A percentile compares a stretch with the other conserved stretches of the same genome.
Evolutionary conservation across 179 eudicot genomes (phyloP).

Genomic region (Spinacia oleracea): DNA sequence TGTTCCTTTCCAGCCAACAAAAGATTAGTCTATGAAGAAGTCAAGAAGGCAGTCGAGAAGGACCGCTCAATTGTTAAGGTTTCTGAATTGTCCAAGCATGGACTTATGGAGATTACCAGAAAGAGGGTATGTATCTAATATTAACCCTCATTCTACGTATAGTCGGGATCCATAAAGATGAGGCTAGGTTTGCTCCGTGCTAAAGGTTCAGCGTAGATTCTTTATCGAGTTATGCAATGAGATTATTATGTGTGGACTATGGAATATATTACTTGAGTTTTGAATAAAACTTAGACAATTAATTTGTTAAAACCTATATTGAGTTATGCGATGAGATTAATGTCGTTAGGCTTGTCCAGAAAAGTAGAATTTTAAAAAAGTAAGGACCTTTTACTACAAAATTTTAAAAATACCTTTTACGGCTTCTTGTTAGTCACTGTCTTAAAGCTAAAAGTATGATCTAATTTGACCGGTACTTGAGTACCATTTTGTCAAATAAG

Average conservation of each 20-base stretch:
- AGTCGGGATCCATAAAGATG: background rate
- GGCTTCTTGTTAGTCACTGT: background rate
- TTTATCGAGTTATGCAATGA: background rate
- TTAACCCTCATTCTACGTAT: background rate
- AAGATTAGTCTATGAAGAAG: conserved; percentile 85
- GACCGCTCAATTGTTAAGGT: conserved; percentile 83
- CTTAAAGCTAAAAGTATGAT: background rate
- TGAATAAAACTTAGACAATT: background rate
- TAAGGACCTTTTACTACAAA: background rate
- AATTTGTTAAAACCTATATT: background rate
- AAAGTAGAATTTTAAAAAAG: background rate
- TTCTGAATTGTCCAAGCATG: conserved; percentile 82
- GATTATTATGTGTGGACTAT: too few species aligned
- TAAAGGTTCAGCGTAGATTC: background rate
- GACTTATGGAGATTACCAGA: conserved; percentile 93
- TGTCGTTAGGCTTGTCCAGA: background rate
- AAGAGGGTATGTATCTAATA: conserved; percentile 61
- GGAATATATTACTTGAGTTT: too few species aligned
- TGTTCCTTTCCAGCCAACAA: conserved; percentile 60
- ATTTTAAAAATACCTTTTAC: background rate
- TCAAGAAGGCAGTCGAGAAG: conserved; percentile 84
- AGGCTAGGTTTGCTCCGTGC: background rate
- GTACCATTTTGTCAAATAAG: background rate
- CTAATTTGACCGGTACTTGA: background rate
- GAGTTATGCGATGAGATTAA: background rate